phyloP scores from a whole-genome alignment of 805 yeast species.

The Barnettozyma vustinii region DNA sequence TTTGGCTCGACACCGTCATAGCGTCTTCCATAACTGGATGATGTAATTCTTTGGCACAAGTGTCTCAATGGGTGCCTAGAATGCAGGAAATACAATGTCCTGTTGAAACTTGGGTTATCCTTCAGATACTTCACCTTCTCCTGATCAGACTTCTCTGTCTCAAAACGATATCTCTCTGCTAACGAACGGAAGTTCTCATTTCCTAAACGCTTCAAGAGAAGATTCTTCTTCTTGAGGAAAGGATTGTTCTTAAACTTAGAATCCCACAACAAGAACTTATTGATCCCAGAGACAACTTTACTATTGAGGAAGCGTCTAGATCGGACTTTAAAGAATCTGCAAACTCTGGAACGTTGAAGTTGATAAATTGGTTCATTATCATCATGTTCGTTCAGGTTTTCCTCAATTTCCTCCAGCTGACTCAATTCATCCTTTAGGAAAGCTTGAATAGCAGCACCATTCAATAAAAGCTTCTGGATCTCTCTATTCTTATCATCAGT shows the following conservation, averaged over 20 bases:
- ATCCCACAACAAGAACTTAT: slow-evolving; percentile 6
- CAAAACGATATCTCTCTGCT: slow-evolving; percentile 30
- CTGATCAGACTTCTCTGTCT: slow-evolving; percentile 35
- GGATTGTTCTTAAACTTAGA: slow-evolving; percentile 28
- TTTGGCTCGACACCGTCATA: slow-evolving; percentile 69
- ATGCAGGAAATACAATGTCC: slow-evolving; percentile 56
- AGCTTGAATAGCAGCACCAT: slow-evolving; percentile 59
- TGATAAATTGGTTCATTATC: slow-evolving; percentile 6
- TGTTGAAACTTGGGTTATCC: slow-evolving; percentile 66
- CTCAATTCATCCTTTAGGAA: slow-evolving; percentile 24
- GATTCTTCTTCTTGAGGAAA: slow-evolving; percentile 29
- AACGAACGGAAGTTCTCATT: slow-evolving; percentile 26
- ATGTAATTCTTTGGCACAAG: slow-evolving; percentile 69
- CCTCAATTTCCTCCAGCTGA: slow-evolving; percentile 5
- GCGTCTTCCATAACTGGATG: slow-evolving; percentile 69
- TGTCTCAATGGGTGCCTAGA: slow-evolving; percentile 62
- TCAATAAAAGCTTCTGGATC: slow-evolving; percentile 44
- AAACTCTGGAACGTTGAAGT: slow-evolving; percentile 6
- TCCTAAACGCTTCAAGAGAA: slow-evolving; percentile 20
- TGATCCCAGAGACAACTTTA: slow-evolving; percentile 12
- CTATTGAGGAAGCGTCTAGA: slow-evolving; percentile 16
- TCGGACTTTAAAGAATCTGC: slow-evolving; percentile 4
- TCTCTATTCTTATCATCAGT: slow-evolving; percentile 36
- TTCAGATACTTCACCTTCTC: slow-evolving; percentile 38
- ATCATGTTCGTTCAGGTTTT: slow-evolving; percentile 3